Evolutionary conservation across 495 filamentous ascomycete species (phyloP).

Genomic region (Penicillium psychrofluorescens): DNA sequence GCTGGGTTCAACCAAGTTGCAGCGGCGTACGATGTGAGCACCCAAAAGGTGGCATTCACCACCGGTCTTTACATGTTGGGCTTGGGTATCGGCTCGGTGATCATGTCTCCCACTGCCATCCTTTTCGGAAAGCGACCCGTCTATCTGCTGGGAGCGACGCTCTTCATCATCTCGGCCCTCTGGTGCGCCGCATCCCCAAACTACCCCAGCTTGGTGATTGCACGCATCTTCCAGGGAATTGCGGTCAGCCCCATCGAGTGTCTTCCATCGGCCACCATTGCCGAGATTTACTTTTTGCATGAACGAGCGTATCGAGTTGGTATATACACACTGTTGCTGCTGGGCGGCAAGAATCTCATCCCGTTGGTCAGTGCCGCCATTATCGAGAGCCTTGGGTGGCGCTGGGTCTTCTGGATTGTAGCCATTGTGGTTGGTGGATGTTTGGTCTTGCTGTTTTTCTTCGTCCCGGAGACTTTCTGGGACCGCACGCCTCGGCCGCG

Average conservation of each 20-base stretch:
- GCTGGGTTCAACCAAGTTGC: slow-evolving; percentile 86
- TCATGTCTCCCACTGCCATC: slow-evolving; percentile 87
- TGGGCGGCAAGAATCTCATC: slow-evolving; percentile 89
- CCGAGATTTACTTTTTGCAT: slow-evolving; percentile 94
- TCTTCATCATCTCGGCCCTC: slow-evolving; percentile 70
- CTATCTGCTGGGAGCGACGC: slow-evolving; percentile 68
- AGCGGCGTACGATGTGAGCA: slow-evolving; percentile 57
- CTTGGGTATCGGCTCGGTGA: slow-evolving; percentile 72
- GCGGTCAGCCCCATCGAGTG: slow-evolving; percentile 91
- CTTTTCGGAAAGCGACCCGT: slow-evolving; percentile 87
- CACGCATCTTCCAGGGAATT: slow-evolving; percentile 79
- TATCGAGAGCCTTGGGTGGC: slow-evolving; percentile 71
- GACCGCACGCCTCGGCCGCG: slow-evolving; percentile 71
- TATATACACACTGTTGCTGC: slow-evolving; percentile 85
- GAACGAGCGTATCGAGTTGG: slow-evolving; percentile 91
- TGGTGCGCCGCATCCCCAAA: slow-evolving; percentile 85
- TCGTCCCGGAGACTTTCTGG: slow-evolving; percentile 96
- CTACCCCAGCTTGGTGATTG: slow-evolving; percentile 73
- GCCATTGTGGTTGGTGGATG: slow-evolving; percentile 77
- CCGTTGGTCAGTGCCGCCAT: slow-evolving; percentile 84
- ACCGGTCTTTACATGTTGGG: slow-evolving; percentile 97
- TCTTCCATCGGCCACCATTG: slow-evolving; percentile 87
- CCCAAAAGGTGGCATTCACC: slow-evolving; percentile 74
- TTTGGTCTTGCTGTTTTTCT: slow-evolving; percentile 71
- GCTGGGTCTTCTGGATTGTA: slow-evolving; percentile 81